phyloP scores from a whole-genome alignment of 106 monocot genomes.

The Acanthochlamys bracteata region DNA sequence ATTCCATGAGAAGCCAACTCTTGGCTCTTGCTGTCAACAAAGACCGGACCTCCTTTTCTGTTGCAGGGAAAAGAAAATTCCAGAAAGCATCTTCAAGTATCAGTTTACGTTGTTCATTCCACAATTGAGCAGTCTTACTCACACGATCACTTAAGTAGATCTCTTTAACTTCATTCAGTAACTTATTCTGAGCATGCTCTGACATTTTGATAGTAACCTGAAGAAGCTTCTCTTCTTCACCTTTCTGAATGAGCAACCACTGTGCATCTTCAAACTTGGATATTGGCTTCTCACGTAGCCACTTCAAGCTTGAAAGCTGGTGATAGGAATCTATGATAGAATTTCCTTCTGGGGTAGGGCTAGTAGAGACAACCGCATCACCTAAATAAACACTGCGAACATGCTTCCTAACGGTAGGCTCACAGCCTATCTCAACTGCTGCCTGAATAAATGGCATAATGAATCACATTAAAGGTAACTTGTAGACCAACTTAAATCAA shows the following conservation, averaged over 20 bases:
- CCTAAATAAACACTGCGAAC: conserved; percentile 68
- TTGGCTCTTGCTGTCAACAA: conserved; percentile 66
- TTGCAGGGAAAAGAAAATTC: conserved; percentile 68
- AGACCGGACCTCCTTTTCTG: conserved; percentile 89
- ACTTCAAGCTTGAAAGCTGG: conserved; percentile 65
- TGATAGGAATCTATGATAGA: conserved; percentile 67
- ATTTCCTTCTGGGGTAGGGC: conserved; percentile 83
- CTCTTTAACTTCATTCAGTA: conserved; percentile 59
- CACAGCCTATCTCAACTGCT: conserved; percentile 87
- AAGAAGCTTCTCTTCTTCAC: conserved; percentile 93
- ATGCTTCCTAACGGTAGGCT: conserved; percentile 80
- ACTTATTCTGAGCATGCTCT: conserved; percentile 39
- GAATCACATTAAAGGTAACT: too few relatives aligned
- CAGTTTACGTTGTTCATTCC: conserved; percentile 84
- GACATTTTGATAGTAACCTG: conserved; percentile 77
- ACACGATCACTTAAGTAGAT: conserved; percentile 77
- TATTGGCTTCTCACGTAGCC: conserved; percentile 76
- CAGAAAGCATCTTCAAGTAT: conserved; percentile 76
- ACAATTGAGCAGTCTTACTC: conserved; percentile 70
- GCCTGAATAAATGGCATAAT: conserved; percentile 33
- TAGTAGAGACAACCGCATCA: conserved; percentile 74
- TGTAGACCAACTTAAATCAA: too few relatives aligned
- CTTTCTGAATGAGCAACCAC: conserved; percentile 94
- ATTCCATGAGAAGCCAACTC: conserved; percentile 73
- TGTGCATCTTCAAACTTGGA: conserved; percentile 65